Evolutionary conservation across 192 early-diverging fungal genomes (phyloP).

Genomic region (Gaertneriomyces semiglobifer): DNA sequence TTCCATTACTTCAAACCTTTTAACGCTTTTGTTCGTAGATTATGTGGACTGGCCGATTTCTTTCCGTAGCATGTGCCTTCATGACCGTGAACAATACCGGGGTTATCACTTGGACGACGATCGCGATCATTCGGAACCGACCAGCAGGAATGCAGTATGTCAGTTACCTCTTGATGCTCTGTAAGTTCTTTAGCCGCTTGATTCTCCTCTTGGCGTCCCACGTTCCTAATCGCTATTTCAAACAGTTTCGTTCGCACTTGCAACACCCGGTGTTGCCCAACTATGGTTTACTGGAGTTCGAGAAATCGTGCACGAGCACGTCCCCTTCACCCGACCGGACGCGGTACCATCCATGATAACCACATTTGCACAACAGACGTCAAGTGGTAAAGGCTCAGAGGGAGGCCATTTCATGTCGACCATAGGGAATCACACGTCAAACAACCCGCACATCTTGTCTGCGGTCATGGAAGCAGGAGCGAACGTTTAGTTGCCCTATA

Average conservation of each 20-base stretch:
- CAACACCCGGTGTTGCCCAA: not conserved
- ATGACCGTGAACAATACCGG: constrained; percentile 1
- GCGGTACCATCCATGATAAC: constrained; percentile 1
- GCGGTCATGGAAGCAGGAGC: no score
- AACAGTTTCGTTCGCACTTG: not conserved
- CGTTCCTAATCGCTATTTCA: not conserved
- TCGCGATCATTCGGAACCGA: not conserved
- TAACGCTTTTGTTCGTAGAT: not conserved
- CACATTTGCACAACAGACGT: not conserved
- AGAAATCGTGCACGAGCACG: not conserved
- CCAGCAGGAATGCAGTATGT: not conserved
- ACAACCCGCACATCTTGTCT: no score
- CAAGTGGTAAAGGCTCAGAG: not conserved
- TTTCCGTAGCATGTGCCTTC: not conserved
- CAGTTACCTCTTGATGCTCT: not conserved
- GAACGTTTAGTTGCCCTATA: no score
- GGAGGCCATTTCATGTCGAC: no score
- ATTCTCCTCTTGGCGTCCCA: not conserved
- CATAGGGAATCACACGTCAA: no score
- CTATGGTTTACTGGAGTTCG: not conserved
- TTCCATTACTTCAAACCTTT: no score
- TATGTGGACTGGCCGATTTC: not conserved
- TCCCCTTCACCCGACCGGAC: not conserved
- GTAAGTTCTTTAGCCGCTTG: not conserved
- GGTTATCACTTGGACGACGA: not conserved